Evolutionary conservation across 768 basidiomycete species (phyloP).

Genomic region (Boletus tylopilopsis): DNA sequence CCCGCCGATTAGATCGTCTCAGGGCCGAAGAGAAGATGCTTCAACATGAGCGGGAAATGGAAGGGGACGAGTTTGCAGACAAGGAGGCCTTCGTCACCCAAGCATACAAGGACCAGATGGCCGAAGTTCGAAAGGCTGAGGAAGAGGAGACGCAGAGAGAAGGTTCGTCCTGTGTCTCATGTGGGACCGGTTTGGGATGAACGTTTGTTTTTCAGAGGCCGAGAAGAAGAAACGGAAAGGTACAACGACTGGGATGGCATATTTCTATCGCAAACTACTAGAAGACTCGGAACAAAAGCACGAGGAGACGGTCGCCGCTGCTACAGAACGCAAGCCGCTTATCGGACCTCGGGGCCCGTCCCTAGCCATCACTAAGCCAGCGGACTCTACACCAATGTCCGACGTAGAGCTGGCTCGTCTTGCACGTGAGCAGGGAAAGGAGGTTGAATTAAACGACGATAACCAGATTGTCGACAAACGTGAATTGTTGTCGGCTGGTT

Average conservation of each 20-base stretch:
- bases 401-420: slow-evolving; percentile 71
- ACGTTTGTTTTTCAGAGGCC: slow-evolving; percentile 35
- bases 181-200: background rate
- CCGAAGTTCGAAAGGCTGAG: slow-evolving; percentile 83
- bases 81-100: slow-evolving; percentile 98
- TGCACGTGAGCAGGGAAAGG: slow-evolving; percentile 72
- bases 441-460: slow-evolving; percentile 94
- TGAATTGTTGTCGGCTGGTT: slow-evolving; percentile 83
- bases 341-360: slow-evolving; percentile 60
- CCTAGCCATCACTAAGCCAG: slow-evolving; percentile 74
- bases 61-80: slow-evolving; percentile 91
- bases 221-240: slow-evolving; percentile 59
- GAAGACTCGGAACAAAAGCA: slow-evolving; percentile 80
- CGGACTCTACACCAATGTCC: slow-evolving; percentile 56
- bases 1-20: slow-evolving; percentile 81
- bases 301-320: slow-evolving; percentile 82
- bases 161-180: slow-evolving; percentile 47
- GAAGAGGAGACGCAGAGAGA: slow-evolving; percentile 89
- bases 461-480: slow-evolving; percentile 97
- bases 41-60: slow-evolving; percentile 84
- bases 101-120: slow-evolving; percentile 96
- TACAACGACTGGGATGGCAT: slow-evolving; percentile 71
- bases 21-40: slow-evolving; percentile 98
- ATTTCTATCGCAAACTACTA: slow-evolving; percentile 76
- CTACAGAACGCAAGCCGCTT: slow-evolving; percentile 45